A percentile compares a stretch with the other conserved stretches of the same genome.
These are phyloP conservation scores for Amauroascus verrucosus DNA, from an alignment of 2,329 filamentous ascomycete genomes.

Conservation along the genomic window DNA sequence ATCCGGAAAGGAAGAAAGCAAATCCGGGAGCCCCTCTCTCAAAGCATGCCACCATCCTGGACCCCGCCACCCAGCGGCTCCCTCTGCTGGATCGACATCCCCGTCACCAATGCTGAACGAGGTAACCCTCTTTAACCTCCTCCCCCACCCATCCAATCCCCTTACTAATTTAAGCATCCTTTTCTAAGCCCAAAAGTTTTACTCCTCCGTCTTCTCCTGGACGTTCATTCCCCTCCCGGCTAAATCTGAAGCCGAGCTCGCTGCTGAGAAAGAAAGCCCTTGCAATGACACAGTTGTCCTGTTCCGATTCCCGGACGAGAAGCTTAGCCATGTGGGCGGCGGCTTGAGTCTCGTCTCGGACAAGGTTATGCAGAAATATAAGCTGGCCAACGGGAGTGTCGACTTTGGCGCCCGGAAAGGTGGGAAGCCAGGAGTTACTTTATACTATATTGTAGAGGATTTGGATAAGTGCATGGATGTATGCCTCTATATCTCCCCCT, in stretches of 20 bases:
- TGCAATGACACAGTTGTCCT: constrained; percentile 16
- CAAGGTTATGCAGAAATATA: constrained; percentile 6
- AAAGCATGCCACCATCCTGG: constrained; percentile 13
- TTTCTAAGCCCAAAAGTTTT: constrained; percentile 19
- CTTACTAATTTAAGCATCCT: background rate
- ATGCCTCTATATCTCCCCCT: no score
- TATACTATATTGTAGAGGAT: constrained; percentile 20
- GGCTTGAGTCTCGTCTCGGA: constrained; percentile 18
- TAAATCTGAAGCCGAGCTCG: background rate
- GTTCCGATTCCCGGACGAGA: constrained; percentile 18
- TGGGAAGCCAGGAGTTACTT: constrained; percentile 12
- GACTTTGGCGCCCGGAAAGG: background rate
- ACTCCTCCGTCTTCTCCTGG: constrained; percentile 20
- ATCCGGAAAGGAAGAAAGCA: background rate
- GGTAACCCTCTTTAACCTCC: constrained; percentile 9
- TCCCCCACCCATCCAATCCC: background rate
- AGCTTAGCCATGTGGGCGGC: constrained; percentile 12
- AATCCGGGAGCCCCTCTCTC: background rate
- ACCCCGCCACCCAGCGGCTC: constrained; percentile 18
- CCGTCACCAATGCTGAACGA: constrained; percentile 18
- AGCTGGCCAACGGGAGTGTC: background rate
- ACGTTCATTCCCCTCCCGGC: constrained; percentile 11
- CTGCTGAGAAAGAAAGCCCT: constrained; percentile 3
- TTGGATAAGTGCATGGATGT: constrained; percentile 16
- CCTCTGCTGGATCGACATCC: constrained; percentile 21